Conservation (phyloP, 495 filamentous ascomycete genomes). For the Diplogelasinospora grovesii region DNA sequence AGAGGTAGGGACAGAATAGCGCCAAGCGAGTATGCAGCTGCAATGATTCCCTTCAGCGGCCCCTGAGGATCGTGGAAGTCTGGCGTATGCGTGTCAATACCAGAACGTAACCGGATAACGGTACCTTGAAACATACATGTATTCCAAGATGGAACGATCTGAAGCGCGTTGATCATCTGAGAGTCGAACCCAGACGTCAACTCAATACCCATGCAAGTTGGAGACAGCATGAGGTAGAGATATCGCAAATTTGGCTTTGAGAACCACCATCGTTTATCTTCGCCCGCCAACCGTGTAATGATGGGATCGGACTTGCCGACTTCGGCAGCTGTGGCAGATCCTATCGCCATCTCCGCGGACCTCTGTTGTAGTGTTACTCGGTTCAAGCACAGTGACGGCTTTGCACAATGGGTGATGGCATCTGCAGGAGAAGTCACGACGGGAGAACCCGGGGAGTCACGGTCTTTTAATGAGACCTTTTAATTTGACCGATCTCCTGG, state of each 20-base stretch:
- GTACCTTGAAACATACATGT: slow-evolving; percentile 32
- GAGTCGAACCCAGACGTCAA: slow-evolving; percentile 68
- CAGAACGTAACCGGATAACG: neutral
- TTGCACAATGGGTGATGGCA: too few relatives aligned
- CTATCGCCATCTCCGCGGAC: slow-evolving; percentile 13
- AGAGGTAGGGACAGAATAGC: slow-evolving; percentile 53
- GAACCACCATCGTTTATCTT: slow-evolving; percentile 50
- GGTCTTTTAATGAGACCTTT: too few relatives aligned
- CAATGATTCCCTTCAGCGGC: slow-evolving; percentile 38
- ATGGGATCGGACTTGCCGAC: slow-evolving; percentile 36
- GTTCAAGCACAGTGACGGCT: too few relatives aligned
- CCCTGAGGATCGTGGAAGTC: slow-evolving; percentile 33
- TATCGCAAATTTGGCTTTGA: slow-evolving; percentile 54
- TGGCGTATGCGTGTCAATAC: slow-evolving; percentile 8
- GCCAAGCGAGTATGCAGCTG: slow-evolving; percentile 47
- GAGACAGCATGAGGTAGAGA: slow-evolving; percentile 56
- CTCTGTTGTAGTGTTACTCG: too few relatives aligned
- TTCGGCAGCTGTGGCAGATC: slow-evolving; percentile 8
- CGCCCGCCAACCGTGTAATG: slow-evolving; percentile 39
- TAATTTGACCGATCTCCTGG: too few relatives aligned
- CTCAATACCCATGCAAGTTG: slow-evolving; percentile 62
- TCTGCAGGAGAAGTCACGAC: too few relatives aligned
- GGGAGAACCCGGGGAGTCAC: too few relatives aligned
- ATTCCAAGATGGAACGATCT: slow-evolving; percentile 52
- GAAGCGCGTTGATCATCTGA: slow-evolving; percentile 63